Base-by-base conservation (phyloP, 1,139 yeast genomes). In the Debaryomycetaceae sp. region DNA sequence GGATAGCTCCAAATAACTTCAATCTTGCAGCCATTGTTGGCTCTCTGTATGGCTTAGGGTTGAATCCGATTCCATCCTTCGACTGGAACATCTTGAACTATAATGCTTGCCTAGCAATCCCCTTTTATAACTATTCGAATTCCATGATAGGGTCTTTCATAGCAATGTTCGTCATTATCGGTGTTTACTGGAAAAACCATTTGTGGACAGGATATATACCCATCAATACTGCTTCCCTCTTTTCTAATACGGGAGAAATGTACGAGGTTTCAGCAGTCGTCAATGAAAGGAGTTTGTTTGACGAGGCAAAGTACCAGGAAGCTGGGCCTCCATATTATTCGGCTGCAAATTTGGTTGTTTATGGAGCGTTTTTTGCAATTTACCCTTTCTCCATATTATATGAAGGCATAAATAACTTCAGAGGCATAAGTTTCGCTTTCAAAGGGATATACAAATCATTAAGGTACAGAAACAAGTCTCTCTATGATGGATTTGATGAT, bases 321-420 rank as follows among this genome's bases (percentile, higher is more conserved):
- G 71, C 75, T 48, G 78, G 82, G 1, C 80, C 81, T 1, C 86
- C 87, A 14, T 81, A 69, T 53, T 81, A 80, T 57, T 57, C 80
- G 20, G 87, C 87, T 5, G 84, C 79, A 2, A 75, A 72, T 52
- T 56, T 79, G 42, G 78, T 80, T 7, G 56, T 66, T 7, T 80
- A 80, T 54, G 84, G 84, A 13, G 70, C 80, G 0, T 76, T 70
- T 53, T 79, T 80, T 58, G 75, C 80, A 14, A 53, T 76, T 38
- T 81, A 81, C 54, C 84, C 87, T 6, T 73, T 79, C 39, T 59
- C 75, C 13, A 66, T 81, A 41, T 60, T 76, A 6, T 81, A 79
- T 49, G 66, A 63, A 41, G 53, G 66, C 55, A 50, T 54, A 9
- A 59, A 60, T n/a, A 66, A 68, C 44, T 62, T 66, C 61, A 50